Evolutionary conservation across 108 stramenopile genomes (phyloP).

Genomic region (Fragilaria radians): DNA sequence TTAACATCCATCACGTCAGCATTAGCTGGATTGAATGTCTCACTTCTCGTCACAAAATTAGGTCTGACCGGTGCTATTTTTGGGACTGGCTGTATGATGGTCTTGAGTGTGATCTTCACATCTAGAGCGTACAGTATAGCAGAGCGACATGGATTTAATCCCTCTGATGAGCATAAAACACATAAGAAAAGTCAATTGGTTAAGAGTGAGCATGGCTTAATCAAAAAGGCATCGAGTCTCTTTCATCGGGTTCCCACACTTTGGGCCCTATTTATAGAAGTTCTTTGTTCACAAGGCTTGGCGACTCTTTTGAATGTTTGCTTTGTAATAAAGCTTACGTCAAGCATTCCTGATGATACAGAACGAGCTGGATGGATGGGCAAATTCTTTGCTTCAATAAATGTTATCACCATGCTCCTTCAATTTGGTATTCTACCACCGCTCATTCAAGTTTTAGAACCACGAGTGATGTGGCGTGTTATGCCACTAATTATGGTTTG

Average conservation of each 20-base stretch:
- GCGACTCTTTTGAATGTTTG: slow-evolving; percentile 71
- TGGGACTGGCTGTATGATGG: slow-evolving; percentile 50
- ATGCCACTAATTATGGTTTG: slow-evolving; percentile 52
- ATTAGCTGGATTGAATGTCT: slow-evolving; percentile 56
- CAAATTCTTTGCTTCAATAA: slow-evolving; percentile 70
- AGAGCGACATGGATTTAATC: slow-evolving; percentile 61
- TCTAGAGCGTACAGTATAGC: slow-evolving; percentile 53
- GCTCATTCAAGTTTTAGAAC: slow-evolving; percentile 53
- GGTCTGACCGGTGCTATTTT: slow-evolving; percentile 49
- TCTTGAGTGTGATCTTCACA: slow-evolving; percentile 40
- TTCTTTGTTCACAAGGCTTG: slow-evolving; percentile 74
- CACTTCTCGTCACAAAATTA: slow-evolving; percentile 29
- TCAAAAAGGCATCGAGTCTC: slow-evolving; percentile 39
- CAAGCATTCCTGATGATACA: slow-evolving; percentile 55
- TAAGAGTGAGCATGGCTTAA: slow-evolving; percentile 16
- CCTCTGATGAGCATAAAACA: slow-evolving; percentile 25
- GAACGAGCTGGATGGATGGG: slow-evolving; percentile 79
- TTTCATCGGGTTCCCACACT: slow-evolving; percentile 72
- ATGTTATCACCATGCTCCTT: slow-evolving; percentile 57
- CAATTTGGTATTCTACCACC: slow-evolving; percentile 66
- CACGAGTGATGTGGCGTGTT: slow-evolving; percentile 54
- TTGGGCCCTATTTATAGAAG: slow-evolving; percentile 68
- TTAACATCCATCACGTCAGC: slow-evolving; percentile 61
- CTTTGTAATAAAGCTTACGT: slow-evolving; percentile 55
- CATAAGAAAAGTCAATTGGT: slow-evolving; percentile 13